Evolutionary conservation across 345 rosid species (phyloP).

Genomic region (Salix caprea): DNA sequence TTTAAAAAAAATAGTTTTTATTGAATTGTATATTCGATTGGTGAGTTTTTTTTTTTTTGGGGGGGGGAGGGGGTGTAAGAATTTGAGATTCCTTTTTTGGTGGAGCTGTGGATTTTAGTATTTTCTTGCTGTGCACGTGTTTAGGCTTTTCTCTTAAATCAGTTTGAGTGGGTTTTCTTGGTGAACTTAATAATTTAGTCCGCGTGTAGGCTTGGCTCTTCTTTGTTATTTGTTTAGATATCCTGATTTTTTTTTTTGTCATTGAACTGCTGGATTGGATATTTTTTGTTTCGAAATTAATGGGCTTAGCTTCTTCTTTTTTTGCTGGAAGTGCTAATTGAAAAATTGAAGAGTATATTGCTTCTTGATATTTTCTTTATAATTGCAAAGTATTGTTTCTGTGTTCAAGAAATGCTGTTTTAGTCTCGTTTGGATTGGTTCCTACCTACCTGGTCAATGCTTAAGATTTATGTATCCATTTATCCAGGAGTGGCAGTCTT

Average conservation of each 20-base stretch:
- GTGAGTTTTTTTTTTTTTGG: neutral
- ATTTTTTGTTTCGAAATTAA: neutral
- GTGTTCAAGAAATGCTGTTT: neutral
- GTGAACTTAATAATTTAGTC: neutral
- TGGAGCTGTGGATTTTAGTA: neutral
- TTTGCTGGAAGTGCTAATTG: neutral
- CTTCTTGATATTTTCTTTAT: neutral
- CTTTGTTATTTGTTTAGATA: neutral
- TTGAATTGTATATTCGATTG: neutral
- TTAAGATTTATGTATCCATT: neutral
- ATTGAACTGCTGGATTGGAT: neutral
- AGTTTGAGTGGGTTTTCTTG: neutral
- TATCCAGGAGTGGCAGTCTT: slow-evolving; percentile 31
- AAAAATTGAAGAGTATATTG: neutral
- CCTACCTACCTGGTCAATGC: neutral
- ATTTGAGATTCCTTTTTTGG: neutral
- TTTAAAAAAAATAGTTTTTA: neutral
- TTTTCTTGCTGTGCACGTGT: neutral
- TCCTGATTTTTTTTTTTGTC: neutral
- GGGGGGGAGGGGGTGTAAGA: neutral
- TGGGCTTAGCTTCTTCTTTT: neutral
- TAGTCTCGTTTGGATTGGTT: neutral
- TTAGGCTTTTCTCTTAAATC: neutral
- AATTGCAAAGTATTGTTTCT: neutral
- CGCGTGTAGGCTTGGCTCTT: neutral